These are phyloP conservation scores for barley (Hordeum vulgare) DNA, from an alignment of 176 grass and related monocot genomes.

Conservation along the genomic window MorexV3_pseudomolecules_assembly NC_058518.1:487484641-487485140, in stretches of 20 bases:
- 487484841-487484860: slow-evolving; percentile 39
- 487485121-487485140: slow-evolving; percentile 92
- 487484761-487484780: not conserved
- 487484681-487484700: not conserved
- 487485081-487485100: slow-evolving; percentile 84
- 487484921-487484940: not conserved
- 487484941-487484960: not conserved
- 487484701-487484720: not conserved
- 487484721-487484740: not conserved
- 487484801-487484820: slow-evolving; percentile 32
- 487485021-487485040: not conserved
- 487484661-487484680: not conserved
- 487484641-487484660: slow-evolving; percentile 10
- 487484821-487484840: slow-evolving; percentile 70
- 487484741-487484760: not conserved
- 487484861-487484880: slow-evolving; percentile 63
- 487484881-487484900: slow-evolving; percentile 36
- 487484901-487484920: not conserved
- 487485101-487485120: slow-evolving; percentile 79
- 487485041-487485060: slow-evolving; percentile 89
- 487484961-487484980: no score
- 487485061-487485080: slow-evolving; percentile 61
- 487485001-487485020: not conserved
- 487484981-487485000: not conserved
- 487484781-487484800: not conserved